Evolutionary conservation across 257 asterid species (phyloP), one percentile per base, ranked within the genome.

Genomic region (Rehmannia glutinosa): DNA sequence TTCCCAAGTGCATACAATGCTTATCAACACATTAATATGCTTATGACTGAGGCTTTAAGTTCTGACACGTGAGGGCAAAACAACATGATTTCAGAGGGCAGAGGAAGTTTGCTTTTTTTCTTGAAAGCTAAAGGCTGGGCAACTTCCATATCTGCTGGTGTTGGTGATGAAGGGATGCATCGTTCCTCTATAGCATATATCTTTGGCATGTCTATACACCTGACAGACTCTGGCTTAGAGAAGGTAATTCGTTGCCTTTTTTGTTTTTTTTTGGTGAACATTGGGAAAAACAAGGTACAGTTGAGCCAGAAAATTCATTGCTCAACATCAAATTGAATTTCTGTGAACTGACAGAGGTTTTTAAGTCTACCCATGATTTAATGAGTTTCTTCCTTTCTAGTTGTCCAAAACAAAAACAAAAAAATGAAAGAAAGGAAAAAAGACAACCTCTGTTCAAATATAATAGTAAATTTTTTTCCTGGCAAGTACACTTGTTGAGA

Each of bases 71-170:
- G 66, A 39, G 55, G 16, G 35, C n/a, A 52, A 61, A 35, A 17
- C 30, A n/a, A 73, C 54, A 50, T 69, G 58, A 66, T 82, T 81
- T 65, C 97, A 93, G 99, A 93, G 95, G 97, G 99, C 77, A 85
- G 84, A 76, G 97, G 99, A 67, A 88, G 97, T 68, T 80, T 93
- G 84, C 97, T 49, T 78, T 91, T 71, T 78, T 84, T 76, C 86
- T 85, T 93, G 68, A 93, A 93, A 76, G 84, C 88, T 71, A 81
- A 63, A 84, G 97, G 99, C 68, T 90, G 86, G 97, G 85, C 69
- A 61, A 86, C 96, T 68, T 88, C 92, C 24, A 81, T 93, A 69
- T 86, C 96, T 74, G 97, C 99, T 78, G 99, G 99, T 72, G 96
- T 93, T 73, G 85, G 89, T 64, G 97, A 93, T 69, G 97, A 94